These are phyloP conservation scores for Passiflora organensis DNA, from an alignment of 345 rosid species.

Conservation along the genomic window DNA sequence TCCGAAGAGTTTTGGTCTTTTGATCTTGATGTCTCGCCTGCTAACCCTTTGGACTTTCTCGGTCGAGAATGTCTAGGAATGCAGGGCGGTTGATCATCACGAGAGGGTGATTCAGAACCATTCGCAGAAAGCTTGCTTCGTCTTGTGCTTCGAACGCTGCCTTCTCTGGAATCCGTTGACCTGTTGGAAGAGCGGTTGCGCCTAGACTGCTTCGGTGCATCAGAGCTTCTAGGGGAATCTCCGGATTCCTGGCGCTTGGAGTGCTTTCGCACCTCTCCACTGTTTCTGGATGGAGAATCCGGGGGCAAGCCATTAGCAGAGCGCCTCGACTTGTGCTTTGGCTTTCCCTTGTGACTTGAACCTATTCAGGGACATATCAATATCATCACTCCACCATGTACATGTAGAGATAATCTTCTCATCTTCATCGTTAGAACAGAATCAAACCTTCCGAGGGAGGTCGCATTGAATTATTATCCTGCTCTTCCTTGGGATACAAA, in stretches of 20 bases:
- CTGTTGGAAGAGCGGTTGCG: slow-evolving; percentile 24
- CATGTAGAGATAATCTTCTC: too few species aligned
- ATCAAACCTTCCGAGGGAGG: slow-evolving; percentile 21
- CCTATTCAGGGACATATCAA: slow-evolving; percentile 12
- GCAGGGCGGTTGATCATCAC: slow-evolving; percentile 7
- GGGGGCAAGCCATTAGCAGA: slow-evolving; percentile 5
- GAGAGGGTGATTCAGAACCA: slow-evolving; percentile 12
- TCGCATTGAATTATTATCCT: neutral
- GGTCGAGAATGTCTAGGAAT: slow-evolving; percentile 24
- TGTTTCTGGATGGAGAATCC: slow-evolving; percentile 10
- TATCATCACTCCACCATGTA: too few species aligned
- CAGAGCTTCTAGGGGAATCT: slow-evolving; percentile 22
- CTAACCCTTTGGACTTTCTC: slow-evolving; percentile 17
- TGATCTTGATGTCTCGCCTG: too few species aligned
- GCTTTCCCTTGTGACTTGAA: slow-evolving; percentile 19
- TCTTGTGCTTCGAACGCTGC: slow-evolving; percentile 5
- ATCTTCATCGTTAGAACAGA: neutral
- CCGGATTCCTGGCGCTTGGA: slow-evolving; percentile 8
- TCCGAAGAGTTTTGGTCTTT: slow-evolving; percentile 12
- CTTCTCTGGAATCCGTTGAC: slow-evolving; percentile 25
- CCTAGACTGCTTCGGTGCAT: slow-evolving; percentile 32
- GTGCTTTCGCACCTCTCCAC: neutral
- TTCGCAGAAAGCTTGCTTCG: slow-evolving; percentile 6
- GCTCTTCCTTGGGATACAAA: slow-evolving; percentile 10
- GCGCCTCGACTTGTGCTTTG: slow-evolving; percentile 31